Conservation (phyloP, 257 asterid genomes). For the Solanum piurae region DNA sequence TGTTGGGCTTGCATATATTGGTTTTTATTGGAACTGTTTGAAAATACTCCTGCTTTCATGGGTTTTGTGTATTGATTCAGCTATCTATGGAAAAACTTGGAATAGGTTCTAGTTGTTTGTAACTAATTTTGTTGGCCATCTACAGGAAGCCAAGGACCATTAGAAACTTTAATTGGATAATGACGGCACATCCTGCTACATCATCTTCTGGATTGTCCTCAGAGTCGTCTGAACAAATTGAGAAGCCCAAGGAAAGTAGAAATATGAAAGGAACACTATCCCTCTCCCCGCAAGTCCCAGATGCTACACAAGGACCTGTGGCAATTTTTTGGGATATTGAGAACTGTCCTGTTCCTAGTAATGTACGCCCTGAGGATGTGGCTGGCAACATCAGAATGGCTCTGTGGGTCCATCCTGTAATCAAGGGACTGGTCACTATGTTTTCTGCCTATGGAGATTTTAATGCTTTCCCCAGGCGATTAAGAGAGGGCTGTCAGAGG, state of each 20-base stretch:
- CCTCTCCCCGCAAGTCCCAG: constrained; percentile 20
- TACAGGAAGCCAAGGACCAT: constrained; percentile 13
- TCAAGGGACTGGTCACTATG: constrained; percentile 60
- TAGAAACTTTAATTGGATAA: neutral
- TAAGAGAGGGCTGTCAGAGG: neutral
- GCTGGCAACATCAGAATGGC: constrained; percentile 83
- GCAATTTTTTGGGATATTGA: constrained; percentile 96
- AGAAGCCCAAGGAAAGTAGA: constrained; percentile 15
- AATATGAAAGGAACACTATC: constrained; percentile 11
- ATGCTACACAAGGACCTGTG: constrained; percentile 42
- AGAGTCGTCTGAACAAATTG: constrained; percentile 6
- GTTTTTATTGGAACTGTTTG: neutral
- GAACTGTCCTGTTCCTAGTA: constrained; percentile 88
- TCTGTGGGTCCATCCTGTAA: constrained; percentile 61
- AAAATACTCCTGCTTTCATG: neutral
- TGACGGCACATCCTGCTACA: constrained; percentile 30
- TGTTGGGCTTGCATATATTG: neutral
- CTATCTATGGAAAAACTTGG: neutral
- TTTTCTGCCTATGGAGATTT: constrained; percentile 86
- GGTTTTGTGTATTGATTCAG: neutral
- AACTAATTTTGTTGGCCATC: neutral
- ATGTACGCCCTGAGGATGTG: constrained; percentile 74
- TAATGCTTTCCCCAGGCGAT: constrained; percentile 10
- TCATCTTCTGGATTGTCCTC: constrained; percentile 10
- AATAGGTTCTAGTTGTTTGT: neutral